Percentiles rank a stretch among this genome's conserved stretches.
Evolutionary conservation across 1,284 basidiomycete genomes (phyloP).

Genomic region (Austroboletus novae-zelandiae): DNA sequence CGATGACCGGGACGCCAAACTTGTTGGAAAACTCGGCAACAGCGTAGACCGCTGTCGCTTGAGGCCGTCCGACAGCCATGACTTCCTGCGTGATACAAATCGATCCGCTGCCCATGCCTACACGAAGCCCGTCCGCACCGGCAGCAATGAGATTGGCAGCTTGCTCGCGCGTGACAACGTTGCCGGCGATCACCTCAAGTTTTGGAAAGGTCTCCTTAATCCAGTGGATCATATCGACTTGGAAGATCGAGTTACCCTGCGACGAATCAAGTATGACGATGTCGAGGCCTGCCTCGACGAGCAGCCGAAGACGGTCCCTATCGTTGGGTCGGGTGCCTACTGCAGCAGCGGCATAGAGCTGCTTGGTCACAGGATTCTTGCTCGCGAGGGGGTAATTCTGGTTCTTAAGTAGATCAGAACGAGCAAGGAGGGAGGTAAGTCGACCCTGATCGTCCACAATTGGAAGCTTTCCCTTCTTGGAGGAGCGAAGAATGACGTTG

Average conservation of each 20-base stretch:
- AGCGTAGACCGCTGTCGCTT: slow-evolving; percentile 94
- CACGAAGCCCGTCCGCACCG: slow-evolving; percentile 90
- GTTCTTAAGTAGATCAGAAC: slow-evolving; percentile 97
- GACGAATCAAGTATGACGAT: slow-evolving; percentile 96
- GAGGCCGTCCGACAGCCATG: slow-evolving; percentile 98
- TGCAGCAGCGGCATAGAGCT: slow-evolving; percentile 96
- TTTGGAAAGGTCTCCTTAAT: slow-evolving; percentile 86
- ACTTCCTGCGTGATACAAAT: slow-evolving; percentile 99
- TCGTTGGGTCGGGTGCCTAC: slow-evolving; percentile 93
- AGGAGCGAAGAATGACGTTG: slow-evolving; percentile 92
- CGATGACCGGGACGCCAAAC: slow-evolving; percentile 96
- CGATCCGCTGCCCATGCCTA: slow-evolving; percentile 98
- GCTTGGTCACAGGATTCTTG: slow-evolving; percentile 90
- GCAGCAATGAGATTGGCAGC: slow-evolving; percentile 92
- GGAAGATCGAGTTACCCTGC: slow-evolving; percentile 94
- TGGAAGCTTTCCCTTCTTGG: slow-evolving; percentile 97
- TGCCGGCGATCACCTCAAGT: slow-evolving; percentile 94
- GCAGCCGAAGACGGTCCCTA: slow-evolving; percentile 79
- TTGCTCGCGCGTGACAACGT: slow-evolving; percentile 97
- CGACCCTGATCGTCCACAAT: slow-evolving; percentile 77
- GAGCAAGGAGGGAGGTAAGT: slow-evolving; percentile 86
- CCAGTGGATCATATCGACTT: slow-evolving; percentile 94
- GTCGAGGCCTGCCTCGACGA: slow-evolving; percentile 94
- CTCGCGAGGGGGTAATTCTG: slow-evolving; percentile 95
- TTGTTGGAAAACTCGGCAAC: slow-evolving; percentile 92